Base-by-base conservation (phyloP, 2,329 filamentous ascomycete species). In the Exophiala phaeomuriformis region DNA sequence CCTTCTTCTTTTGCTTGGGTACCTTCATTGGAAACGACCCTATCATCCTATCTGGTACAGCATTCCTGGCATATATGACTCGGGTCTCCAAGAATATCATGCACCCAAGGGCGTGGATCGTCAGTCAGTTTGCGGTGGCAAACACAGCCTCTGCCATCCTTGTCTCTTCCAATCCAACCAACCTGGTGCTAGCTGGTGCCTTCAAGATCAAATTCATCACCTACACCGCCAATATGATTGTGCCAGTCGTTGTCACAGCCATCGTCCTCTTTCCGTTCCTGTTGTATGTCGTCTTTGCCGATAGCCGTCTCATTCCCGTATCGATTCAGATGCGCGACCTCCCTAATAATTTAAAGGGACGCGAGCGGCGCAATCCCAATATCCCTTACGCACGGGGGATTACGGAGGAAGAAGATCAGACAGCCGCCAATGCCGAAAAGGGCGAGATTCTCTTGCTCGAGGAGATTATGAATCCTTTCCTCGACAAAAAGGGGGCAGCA, bases 221-320 rank as follows among this genome's bases (percentile, higher is more conserved):
- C 39, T 88, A 88, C 64, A 88, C 84, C 0, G 84, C 82, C n/a
- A 86, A 88, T 64, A 85, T 88, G 77, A 83, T 88, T 12, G 82
- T 88, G 0, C 85, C 85, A 0, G 83, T 86, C 1, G 69, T 86
- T 27, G 71, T 78, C n/a, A 88, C 85, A 0, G 83, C 77, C 2
- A 73, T 88, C 10, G 69, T 86, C 0, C 68, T 88, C 2, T 88
- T 86, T 47, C 85, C 85, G 0, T 84, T 86, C 59, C 67, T 89
- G 3, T 71, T 88, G 0, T 88, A 85, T 62, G 75, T 87, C 51
- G 76, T 88, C 12, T 89, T 88, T 59, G 76, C 77, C 1, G 75
- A 84, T 54, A 76, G 83, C 46, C 68, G 73, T 1, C 76, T 88
- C 5, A 83, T 88, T 4, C 85, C 85, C 0, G 67, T 71, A 1